phyloP scores from a whole-genome alignment of 2,329 filamentous ascomycete genomes.

The Cercospora nicotianae region DNA sequence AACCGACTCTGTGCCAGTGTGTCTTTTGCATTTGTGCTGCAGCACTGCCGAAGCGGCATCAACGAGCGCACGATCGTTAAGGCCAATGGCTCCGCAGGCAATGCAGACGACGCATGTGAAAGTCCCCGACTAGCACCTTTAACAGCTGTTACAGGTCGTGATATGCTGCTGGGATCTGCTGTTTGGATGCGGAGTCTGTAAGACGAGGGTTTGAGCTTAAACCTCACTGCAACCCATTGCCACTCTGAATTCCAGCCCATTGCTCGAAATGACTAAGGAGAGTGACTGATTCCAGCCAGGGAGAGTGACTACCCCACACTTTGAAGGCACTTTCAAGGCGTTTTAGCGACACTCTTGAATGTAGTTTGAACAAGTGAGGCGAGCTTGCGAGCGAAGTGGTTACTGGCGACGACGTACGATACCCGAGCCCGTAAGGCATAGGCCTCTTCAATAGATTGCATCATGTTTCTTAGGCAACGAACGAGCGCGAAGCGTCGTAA shows the following conservation, averaged over 20 bases:
- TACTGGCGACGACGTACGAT: neutral
- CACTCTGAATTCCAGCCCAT: neutral
- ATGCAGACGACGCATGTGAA: neutral
- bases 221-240: neutral
- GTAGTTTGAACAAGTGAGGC: neutral
- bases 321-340: neutral
- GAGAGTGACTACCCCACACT: neutral
- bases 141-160: neutral
- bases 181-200: neutral
- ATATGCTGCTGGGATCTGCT: neutral
- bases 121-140: neutral
- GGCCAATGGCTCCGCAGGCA: neutral
- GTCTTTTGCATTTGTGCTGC: neutral
- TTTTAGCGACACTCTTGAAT: neutral
- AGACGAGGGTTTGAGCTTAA: neutral
- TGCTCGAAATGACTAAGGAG: neutral
- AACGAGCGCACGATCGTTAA: neutral
- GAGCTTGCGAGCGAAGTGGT: neutral
- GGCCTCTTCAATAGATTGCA: neutral
- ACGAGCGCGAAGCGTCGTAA: neutral
- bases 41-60: neutral
- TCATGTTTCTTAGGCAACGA: neutral
- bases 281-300: neutral
- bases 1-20: neutral
- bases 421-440: neutral